Conservation (phyloP, 495 filamentous ascomycete genomes). For the Trichoderma gamsii region DNA sequence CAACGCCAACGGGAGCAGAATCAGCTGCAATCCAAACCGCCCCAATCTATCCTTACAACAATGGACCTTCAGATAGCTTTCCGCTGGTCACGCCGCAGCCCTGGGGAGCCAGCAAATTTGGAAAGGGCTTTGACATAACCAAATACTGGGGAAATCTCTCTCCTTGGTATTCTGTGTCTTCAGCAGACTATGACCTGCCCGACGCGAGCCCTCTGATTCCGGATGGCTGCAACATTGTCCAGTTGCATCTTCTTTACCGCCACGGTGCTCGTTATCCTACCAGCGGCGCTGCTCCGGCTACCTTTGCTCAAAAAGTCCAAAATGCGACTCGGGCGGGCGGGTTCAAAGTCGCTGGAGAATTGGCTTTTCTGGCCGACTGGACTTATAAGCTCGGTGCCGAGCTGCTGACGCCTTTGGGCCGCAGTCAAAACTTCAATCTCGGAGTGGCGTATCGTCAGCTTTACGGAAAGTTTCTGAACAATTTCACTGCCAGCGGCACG, state of each 20-base stretch:
- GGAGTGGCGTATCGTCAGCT: constrained; percentile 38
- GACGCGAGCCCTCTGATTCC: constrained; percentile 27
- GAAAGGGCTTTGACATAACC: constrained; percentile 25
- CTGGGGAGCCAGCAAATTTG: constrained; percentile 18
- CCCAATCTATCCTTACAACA: constrained; percentile 24
- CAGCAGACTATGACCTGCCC: constrained; percentile 27
- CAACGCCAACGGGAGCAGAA: neutral
- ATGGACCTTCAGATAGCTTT: constrained; percentile 26
- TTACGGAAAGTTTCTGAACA: constrained; percentile 39
- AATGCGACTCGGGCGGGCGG: constrained; percentile 23
- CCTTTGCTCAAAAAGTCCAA: constrained; percentile 27
- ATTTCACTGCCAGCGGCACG: constrained; percentile 30
- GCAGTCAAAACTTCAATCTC: constrained; percentile 32
- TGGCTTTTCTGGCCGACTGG: constrained; percentile 47
- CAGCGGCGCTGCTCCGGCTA: constrained; percentile 22
- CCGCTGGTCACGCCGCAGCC: constrained; percentile 25
- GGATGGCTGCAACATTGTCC: constrained; percentile 44
- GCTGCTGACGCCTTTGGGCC: constrained; percentile 43
- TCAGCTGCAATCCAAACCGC: constrained; percentile 14
- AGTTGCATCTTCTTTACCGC: constrained; percentile 41
- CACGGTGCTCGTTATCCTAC: constrained; percentile 29
- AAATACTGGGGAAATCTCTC: constrained; percentile 30
- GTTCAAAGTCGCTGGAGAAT: constrained; percentile 38
- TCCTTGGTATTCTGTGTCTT: constrained; percentile 28
- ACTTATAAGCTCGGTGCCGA: constrained; percentile 48